phyloP scores from a whole-genome alignment of 2,329 filamentous ascomycete species.

The Byssoonygena ceratinophila region DNA sequence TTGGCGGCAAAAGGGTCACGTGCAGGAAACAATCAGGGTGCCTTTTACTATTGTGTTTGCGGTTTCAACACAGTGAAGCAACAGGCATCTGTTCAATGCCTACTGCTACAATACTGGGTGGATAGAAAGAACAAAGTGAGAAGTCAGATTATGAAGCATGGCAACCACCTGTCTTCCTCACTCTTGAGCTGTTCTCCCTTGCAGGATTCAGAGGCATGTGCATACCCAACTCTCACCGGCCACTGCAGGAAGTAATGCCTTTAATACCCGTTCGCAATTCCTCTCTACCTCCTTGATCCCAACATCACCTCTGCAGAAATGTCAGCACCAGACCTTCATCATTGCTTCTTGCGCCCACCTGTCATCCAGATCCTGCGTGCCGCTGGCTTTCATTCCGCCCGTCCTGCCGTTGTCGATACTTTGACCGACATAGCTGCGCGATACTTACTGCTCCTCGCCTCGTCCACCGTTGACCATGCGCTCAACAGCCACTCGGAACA shows the following conservation, averaged over 20 bases:
- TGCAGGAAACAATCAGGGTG: too few species aligned
- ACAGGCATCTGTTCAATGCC: too few species aligned
- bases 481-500: conserved; percentile 55
- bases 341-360: conserved; percentile 72
- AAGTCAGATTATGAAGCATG: background rate
- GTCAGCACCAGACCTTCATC: conserved; percentile 45
- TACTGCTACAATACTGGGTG: background rate
- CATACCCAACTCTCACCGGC: background rate
- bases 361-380: conserved; percentile 87
- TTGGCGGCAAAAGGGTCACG: too few species aligned
- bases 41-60: too few species aligned
- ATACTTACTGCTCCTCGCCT: conserved; percentile 66
- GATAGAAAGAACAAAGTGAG: background rate
- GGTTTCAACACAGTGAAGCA: too few species aligned
- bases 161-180: background rate
- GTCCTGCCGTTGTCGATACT: conserved; percentile 71
- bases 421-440: conserved; percentile 76
- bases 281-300: background rate
- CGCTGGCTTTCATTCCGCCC: conserved; percentile 75
- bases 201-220: background rate
- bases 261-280: background rate
- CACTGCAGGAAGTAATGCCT: conserved; percentile 3
- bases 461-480: conserved; percentile 61
- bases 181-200: background rate
- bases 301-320: background rate